Conservation (phyloP, 1,284 basidiomycete genomes). For the Ustilago sp. region DNA sequence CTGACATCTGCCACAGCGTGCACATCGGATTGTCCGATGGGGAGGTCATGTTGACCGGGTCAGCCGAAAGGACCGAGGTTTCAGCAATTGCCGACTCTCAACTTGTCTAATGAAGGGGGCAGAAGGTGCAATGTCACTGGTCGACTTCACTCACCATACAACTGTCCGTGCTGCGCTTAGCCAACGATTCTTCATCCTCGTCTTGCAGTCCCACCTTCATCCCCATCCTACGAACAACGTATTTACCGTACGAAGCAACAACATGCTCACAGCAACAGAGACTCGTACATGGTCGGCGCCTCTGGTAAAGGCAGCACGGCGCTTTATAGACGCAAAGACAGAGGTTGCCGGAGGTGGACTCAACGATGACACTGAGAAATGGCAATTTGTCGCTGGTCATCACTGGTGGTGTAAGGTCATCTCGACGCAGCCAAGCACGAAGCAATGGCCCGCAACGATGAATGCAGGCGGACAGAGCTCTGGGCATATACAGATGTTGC, state of each 20-base stretch:
- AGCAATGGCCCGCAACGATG: background rate
- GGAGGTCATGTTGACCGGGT: background rate
- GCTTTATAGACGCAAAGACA: background rate
- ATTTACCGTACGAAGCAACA: background rate
- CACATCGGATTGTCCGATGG: background rate
- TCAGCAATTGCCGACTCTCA: background rate
- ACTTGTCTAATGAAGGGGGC: background rate
- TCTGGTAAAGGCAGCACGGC: slow-evolving; percentile 16
- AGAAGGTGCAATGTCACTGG: background rate
- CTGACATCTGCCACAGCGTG: background rate
- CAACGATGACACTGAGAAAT: slow-evolving; percentile 4
- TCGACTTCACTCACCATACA: background rate
- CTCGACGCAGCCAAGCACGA: slow-evolving; percentile 26
- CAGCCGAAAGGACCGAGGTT: background rate
- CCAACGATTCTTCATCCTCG: background rate
- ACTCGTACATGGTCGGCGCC: slow-evolving; percentile 23
- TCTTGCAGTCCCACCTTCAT: background rate
- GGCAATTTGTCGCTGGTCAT: slow-evolving; percentile 34
- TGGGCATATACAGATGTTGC: background rate
- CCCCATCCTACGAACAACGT: background rate
- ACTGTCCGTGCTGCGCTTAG: background rate
- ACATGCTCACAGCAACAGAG: slow-evolving; percentile 31
- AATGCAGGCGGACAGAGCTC: background rate
- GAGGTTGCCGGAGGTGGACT: background rate
- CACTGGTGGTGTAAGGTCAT: slow-evolving; percentile 28